Evolutionary conservation across 2,329 filamentous ascomycete genomes (phyloP).

Genomic region (Fonsecaea multimorphosa): DNA sequence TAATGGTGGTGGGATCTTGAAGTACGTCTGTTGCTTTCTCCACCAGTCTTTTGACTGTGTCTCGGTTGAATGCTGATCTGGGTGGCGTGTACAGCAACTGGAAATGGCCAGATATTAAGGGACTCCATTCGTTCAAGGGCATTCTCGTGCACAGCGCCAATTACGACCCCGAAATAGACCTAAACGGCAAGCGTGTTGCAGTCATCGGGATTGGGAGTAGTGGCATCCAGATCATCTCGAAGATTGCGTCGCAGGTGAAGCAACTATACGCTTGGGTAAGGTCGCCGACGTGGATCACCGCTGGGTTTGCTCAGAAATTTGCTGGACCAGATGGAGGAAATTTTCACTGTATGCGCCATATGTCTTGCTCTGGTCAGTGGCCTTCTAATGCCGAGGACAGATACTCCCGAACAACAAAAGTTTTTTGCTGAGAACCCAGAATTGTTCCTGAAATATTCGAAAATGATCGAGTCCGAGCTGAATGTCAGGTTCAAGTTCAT

Average conservation of each 20-base stretch:
- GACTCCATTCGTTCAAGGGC: constrained; percentile 47
- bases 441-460: constrained; percentile 51
- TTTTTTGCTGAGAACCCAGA: constrained; percentile 28
- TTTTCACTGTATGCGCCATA: constrained; percentile 25
- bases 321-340: constrained; percentile 38
- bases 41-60: not conserved
- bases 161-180: constrained; percentile 43
- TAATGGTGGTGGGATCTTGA: constrained; percentile 46
- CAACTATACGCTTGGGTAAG: constrained; percentile 43
- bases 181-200: constrained; percentile 39
- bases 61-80: constrained; percentile 43
- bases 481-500: constrained; percentile 62
- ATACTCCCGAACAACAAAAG: constrained; percentile 34
- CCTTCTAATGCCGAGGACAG: constrained; percentile 17
- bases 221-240: constrained; percentile 44
- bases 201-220: constrained; percentile 41
- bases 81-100: constrained; percentile 44
- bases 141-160: constrained; percentile 44
- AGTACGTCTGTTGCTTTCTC: constrained; percentile 45
- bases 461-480: constrained; percentile 57
- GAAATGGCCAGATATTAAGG: constrained; percentile 48
- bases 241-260: constrained; percentile 47
- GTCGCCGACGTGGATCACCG: constrained; percentile 42
- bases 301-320: constrained; percentile 37
- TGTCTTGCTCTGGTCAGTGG: not conserved